These are phyloP conservation scores for Tetratostichococcus sp. DNA, from an alignment of 139 green algal species.

Conservation along the genomic window DNA sequence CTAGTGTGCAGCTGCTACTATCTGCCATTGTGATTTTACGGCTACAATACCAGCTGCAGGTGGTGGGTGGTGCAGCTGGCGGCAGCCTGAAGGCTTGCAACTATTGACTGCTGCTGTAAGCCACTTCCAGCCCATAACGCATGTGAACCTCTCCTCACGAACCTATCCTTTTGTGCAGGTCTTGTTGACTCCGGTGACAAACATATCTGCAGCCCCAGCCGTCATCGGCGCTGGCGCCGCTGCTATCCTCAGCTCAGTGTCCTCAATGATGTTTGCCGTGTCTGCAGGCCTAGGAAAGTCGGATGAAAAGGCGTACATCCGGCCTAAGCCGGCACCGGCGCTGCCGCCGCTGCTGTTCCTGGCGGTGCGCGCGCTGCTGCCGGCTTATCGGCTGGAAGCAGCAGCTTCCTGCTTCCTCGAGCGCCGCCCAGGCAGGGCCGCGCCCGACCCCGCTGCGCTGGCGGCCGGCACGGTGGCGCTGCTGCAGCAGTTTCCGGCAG, in stretches of 20 bases:
- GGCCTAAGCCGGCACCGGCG: not conserved
- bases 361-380: not conserved
- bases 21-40: too few species aligned
- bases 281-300: not conserved
- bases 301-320: not conserved
- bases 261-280: too few species aligned
- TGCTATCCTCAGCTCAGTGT: not conserved
- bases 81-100: too few species aligned
- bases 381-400: not conserved
- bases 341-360: constrained; percentile 11
- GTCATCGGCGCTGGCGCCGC: not conserved
- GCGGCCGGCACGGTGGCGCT: not conserved
- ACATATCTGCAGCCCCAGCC: too few species aligned
- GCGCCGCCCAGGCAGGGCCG: not conserved
- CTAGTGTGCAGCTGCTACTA: too few species aligned
- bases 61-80: too few species aligned
- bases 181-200: too few species aligned
- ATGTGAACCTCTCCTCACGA: too few species aligned
- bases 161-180: too few species aligned
- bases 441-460: constrained; percentile 1
- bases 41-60: too few species aligned
- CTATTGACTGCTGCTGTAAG: too few species aligned
- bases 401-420: not conserved
- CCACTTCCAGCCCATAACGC: too few species aligned
- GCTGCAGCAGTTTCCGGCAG: constrained; percentile 7